These are phyloP conservation scores for Cyclotella cryptica DNA, from an alignment of 108 stramenopile genomes.

Conservation along the genomic window DNA sequence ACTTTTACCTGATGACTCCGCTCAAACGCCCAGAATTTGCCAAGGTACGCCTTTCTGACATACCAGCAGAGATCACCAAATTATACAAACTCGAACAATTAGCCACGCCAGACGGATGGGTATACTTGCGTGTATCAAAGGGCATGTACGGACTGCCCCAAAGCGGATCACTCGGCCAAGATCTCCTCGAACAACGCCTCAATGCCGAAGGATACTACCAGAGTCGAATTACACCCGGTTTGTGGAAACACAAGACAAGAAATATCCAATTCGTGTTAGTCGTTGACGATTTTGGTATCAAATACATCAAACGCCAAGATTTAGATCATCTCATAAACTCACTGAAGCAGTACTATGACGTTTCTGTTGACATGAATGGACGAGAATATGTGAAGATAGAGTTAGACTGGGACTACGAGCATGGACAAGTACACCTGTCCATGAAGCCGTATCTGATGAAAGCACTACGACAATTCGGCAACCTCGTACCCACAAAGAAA, in stretches of 20 bases:
- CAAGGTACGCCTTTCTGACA: neutral
- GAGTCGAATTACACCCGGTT: slow-evolving; percentile 11
- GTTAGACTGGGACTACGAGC: too few species aligned
- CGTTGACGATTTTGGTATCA: neutral
- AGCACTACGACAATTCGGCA: too few species aligned
- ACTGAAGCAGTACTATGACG: too few species aligned
- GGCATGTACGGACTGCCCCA: slow-evolving; percentile 26
- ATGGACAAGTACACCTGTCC: too few species aligned
- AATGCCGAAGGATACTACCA: neutral
- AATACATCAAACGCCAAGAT: too few species aligned
- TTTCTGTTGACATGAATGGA: too few species aligned
- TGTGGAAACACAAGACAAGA: slow-evolving; percentile 18
- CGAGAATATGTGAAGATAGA: too few species aligned
- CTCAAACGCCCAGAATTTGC: slow-evolving; percentile 51
- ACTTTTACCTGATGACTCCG: slow-evolving; percentile 53
- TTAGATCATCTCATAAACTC: too few species aligned
- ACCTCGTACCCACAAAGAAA: too few species aligned
- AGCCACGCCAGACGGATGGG: slow-evolving; percentile 10
- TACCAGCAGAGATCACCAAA: slow-evolving; percentile 47
- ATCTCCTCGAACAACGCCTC: too few species aligned
- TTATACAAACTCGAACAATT: slow-evolving; percentile 36
- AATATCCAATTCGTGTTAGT: neutral
- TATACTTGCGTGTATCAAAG: slow-evolving; percentile 23
- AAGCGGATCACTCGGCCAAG: too few species aligned
- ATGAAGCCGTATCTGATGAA: too few species aligned